Conservation (phyloP, 371 early-diverging fungal genomes). For the Lichtheimia ornata region DNA sequence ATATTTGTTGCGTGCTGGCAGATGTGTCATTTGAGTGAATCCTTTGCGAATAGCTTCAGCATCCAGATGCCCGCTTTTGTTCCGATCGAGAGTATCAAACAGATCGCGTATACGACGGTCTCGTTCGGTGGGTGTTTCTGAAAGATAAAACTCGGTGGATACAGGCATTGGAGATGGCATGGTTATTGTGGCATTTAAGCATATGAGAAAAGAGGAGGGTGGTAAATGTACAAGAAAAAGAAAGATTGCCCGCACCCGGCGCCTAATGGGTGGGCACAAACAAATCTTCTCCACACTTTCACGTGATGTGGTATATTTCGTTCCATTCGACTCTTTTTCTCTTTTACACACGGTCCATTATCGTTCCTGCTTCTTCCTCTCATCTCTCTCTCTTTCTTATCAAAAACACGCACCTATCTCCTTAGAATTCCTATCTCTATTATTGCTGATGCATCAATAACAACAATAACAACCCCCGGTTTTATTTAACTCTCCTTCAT, state of each 20-base stretch:
- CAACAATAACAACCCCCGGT: too few species aligned
- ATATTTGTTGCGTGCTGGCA: conserved; percentile 42
- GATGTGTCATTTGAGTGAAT: conserved; percentile 41
- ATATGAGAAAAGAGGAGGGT: neutral
- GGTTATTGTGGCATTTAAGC: conserved; percentile 11
- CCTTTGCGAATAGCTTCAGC: conserved; percentile 42
- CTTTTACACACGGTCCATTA: too few species aligned
- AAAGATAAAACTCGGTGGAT: conserved; percentile 35
- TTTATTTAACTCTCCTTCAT: too few species aligned
- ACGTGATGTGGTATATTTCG: too few species aligned
- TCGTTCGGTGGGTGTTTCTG: conserved; percentile 42
- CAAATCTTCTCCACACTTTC: too few species aligned
- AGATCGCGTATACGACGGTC: conserved; percentile 41
- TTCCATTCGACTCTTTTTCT: too few species aligned
- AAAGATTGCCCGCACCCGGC: neutral
- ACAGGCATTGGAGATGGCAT: conserved; percentile 15
- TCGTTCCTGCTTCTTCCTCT: too few species aligned
- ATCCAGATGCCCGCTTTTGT: conserved; percentile 32
- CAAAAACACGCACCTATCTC: too few species aligned
- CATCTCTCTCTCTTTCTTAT: too few species aligned
- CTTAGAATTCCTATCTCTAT: too few species aligned
- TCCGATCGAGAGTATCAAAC: conserved; percentile 43
- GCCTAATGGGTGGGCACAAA: too few species aligned
- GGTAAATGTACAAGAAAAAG: neutral
- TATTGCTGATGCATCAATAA: too few species aligned